Evolutionary conservation across 805 yeast species (phyloP).

Genomic region (Ogataea paraovalis): DNA sequence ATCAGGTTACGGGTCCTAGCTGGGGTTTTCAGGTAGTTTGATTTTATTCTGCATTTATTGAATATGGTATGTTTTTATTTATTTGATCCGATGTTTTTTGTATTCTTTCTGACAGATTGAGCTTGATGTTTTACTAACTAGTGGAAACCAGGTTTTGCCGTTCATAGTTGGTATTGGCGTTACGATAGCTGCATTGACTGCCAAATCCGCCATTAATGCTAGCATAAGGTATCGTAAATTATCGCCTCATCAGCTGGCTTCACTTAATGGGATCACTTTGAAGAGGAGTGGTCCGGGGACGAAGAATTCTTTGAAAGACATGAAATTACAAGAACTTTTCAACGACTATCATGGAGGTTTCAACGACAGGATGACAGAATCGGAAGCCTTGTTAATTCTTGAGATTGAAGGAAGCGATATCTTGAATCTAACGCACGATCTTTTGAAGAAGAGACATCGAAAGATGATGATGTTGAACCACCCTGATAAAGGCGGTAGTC

Average conservation of each 20-base stretch:
- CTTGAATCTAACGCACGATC: slow-evolving; percentile 39
- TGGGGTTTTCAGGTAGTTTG: too few relatives aligned
- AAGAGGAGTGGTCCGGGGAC: slow-evolving; percentile 6
- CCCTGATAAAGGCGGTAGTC: slow-evolving; percentile 87
- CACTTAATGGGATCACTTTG: slow-evolving; percentile 33
- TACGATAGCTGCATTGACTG: slow-evolving; percentile 47
- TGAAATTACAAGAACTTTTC: slow-evolving; percentile 23
- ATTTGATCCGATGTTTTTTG: not conserved
- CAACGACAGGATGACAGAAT: slow-evolving; percentile 58
- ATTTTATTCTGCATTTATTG: too few relatives aligned
- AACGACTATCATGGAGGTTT: slow-evolving; percentile 58
- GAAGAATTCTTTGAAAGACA: slow-evolving; percentile 7
- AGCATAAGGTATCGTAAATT: slow-evolving; percentile 27
- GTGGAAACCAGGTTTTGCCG: slow-evolving; percentile 38
- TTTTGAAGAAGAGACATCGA: slow-evolving; percentile 70
- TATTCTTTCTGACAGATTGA: not conserved
- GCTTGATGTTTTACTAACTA: not conserved
- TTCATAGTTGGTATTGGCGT: slow-evolving; percentile 52
- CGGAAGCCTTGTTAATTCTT: slow-evolving; percentile 64
- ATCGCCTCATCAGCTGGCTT: slow-evolving; percentile 36
- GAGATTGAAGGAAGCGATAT: slow-evolving; percentile 57
- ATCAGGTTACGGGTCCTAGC: too few relatives aligned
- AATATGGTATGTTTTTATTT: not conserved
- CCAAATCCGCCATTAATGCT: slow-evolving; percentile 36
- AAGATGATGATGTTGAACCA: slow-evolving; percentile 76